Base-by-base conservation (phyloP, 768 basidiomycete genomes). In the Calocera viscosa region DNA sequence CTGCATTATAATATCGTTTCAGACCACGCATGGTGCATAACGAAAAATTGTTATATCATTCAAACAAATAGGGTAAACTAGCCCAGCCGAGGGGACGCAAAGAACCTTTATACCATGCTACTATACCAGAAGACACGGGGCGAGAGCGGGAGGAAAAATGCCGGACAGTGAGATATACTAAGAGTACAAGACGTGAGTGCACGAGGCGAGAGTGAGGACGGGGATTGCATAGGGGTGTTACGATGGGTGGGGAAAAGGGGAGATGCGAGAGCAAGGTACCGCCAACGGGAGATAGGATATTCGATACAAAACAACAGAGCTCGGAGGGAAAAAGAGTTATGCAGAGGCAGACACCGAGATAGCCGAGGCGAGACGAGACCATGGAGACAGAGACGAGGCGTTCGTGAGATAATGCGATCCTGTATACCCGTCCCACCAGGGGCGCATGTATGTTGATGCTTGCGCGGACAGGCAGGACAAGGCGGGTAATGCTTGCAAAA, bases 21-120 rank as follows among this genome's bases (percentile, higher is more conserved):
- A 47, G 43, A 5, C 43, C 43, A 19, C 43, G 19, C 5, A 10
- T 5, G 19, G 19, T 19, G 43, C 7, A 38, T 14, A 60, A 19
- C 14, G 8, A 19, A 60, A 60, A 60, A 10, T 11, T 28, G 53
- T 32, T 60, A 60, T 60, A 60, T 60, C 53, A 60, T 60, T 60
- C 53, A 60, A 60, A 26, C 24, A 60, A 60, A 60, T 60, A 60
- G 53, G 14, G 53, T 60, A 60, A 60, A 60, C 53, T 60, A 60
- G 53, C 30, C 53, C 53, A 60, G 30, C 26, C 53, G 26, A 32
- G 53, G 53, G 53, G 30, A 22, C 53, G 53, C 53, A 60, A 60
- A 60, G 53, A 60, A 60, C 53, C 53, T 60, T 60, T 60, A 60
- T 60, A 32, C 53, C 53, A 60, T 60, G 53, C 53, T 60, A 60